Evolutionary conservation across 2,329 filamentous ascomycete species (phyloP), one percentile per base, ranked within the genome.

Genomic region (Ceratocystis diversiconidia): DNA sequence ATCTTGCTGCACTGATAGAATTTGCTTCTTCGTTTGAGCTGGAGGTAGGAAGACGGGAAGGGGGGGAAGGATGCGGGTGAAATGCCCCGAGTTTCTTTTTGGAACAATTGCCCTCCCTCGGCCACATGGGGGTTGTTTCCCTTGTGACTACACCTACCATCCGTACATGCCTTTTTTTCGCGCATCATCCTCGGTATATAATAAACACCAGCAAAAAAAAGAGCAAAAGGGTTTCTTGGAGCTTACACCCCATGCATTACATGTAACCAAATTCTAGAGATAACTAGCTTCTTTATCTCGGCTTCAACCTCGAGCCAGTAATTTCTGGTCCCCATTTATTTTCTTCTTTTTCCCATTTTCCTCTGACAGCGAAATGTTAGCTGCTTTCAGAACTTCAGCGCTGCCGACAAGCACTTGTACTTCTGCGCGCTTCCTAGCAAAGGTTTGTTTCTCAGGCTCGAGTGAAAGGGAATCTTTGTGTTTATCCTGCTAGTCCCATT

Each of bases 291-390:
- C 60, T 30, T 46, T 44, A 28, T 48, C 60, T 28, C 17, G 25
- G 60, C 60, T 15, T 48, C 36, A 48, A 19, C 60, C 60, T 36
- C 28, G 6, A 59, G 55, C 55, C 55, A 15, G 15, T 2, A 30
- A 50, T 62, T 65, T 65, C 15, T 15, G 32, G 62, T 46, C 7
- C 48, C 32, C 19, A 50, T 67, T 67, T 67, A 43, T 19, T 22
- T 66, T 66, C n/a, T 28, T 63, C 50, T 55, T 19, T 60, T 52
- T 59, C 48, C 6, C 41, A 61, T 57, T 62, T 62, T 36, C 46
- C 8, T 36, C 32, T 55, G 15, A 41, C 52, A 55, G 48, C 66
- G 46, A 59, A 55, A 68, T 68, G 64, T 68, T 65, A 7, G 46
- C 61, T 41, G 63, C 64, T 43, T 52, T 66, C 6, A 43, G 41